Conservation (phyloP, 129 eudicot genomes). For the Pulicaria dysenterica region DNA sequence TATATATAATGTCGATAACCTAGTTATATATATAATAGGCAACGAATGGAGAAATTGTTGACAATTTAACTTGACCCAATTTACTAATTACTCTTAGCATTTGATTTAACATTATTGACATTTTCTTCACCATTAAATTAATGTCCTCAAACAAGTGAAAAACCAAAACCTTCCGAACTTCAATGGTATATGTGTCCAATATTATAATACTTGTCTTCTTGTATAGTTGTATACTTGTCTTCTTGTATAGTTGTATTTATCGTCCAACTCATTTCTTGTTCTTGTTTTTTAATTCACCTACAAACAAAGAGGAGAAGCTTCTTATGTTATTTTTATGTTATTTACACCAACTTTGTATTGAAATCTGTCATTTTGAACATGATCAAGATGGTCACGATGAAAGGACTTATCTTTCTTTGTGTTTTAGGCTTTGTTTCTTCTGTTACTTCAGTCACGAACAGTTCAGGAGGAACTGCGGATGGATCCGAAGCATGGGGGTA, state of each 20-base stretch:
- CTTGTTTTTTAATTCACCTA: slow-evolving; percentile 11
- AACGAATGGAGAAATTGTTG: too few species aligned
- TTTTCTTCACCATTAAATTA: neutral
- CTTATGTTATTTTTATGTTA: slow-evolving; percentile 19
- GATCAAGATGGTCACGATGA: slow-evolving; percentile 15
- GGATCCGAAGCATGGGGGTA: slow-evolving; percentile 58
- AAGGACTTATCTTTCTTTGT: slow-evolving; percentile 21
- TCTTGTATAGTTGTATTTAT: slow-evolving; percentile 27
- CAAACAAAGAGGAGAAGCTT: slow-evolving; percentile 25
- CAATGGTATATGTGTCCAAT: slow-evolving; percentile 8
- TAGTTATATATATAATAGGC: too few species aligned
- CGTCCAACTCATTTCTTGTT: slow-evolving; percentile 24
- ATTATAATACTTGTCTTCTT: slow-evolving; percentile 25
- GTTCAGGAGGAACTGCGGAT: slow-evolving; percentile 25
- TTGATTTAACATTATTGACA: neutral
- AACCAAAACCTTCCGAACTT: slow-evolving; percentile 5
- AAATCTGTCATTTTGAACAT: slow-evolving; percentile 10
- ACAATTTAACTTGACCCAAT: too few species aligned
- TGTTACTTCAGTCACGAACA: slow-evolving; percentile 12
- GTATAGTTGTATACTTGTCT: slow-evolving; percentile 22
- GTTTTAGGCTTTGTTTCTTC: slow-evolving; percentile 13
- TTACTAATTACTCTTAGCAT: too few species aligned
- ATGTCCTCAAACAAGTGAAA: neutral
- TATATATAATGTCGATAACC: too few species aligned
- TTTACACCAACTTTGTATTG: slow-evolving; percentile 1